Base-by-base conservation (phyloP, 345 rosid species). In the Sonneratia caseolaris region DNA sequence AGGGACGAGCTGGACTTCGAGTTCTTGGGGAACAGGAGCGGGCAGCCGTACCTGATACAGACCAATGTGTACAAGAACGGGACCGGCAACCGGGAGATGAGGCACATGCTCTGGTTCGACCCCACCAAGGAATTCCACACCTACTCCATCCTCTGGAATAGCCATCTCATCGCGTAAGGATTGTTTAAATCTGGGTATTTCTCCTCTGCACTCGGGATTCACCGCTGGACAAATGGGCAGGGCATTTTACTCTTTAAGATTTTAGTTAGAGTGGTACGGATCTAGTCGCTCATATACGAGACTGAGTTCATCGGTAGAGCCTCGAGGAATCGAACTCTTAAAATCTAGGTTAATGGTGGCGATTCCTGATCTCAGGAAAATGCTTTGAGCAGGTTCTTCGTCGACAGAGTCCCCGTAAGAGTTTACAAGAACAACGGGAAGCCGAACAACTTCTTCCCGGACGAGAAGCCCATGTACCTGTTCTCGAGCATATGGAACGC, bases 401-500 rank as follows among this genome's bases (percentile, higher is more conserved):
- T 88, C 66, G 98, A 95, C 47, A 79, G 73, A 76, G 94, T 95
- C 11, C 92, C 99, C 5, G 55, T 95, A 1, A 75, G 99, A 75
- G 97, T 95, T 19, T 81, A 43, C 81, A 92, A 87, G 79, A 95
- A 92, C 96, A 90, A 90, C 35, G 97, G 93, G 0, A 72, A 92
- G 19, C 70, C 75, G n/a, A 95, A 95, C 78, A 77, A 86, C 64
- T 95, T 92, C 86, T 95, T 92, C 80, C 99, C 99, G 3, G 82
- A 90, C 68, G 92, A 88, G 82, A 95, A 90, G 89, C 99, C 98
- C 0, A 90, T 95, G 99, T 90, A 85, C 86, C 81, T 95, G 45
- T 95, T 92, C 81, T 95, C 99, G 10, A 92, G 97, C 81, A 89
- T 95, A 12, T 95, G 99, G 98, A 92, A 92, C 76, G 99, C 98